Conservation (phyloP, 164 flowering plant species). For the Dillenia turbinata region DNA sequence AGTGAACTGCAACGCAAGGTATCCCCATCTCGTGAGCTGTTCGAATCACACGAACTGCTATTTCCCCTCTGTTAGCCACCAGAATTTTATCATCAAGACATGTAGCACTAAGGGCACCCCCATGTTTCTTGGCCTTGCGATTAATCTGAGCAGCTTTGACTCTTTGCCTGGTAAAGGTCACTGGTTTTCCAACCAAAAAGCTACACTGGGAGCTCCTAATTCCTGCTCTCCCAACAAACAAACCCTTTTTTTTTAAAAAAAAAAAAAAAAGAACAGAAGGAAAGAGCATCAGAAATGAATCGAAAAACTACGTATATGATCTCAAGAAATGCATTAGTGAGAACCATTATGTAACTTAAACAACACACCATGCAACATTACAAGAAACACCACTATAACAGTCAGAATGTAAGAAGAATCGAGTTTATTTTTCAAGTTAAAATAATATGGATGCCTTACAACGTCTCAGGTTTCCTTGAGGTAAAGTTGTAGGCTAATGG, state of each 20-base stretch:
- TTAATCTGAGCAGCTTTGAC: constrained; percentile 28
- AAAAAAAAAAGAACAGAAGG: neutral
- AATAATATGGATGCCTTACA: too few species aligned
- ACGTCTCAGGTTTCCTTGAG: too few species aligned
- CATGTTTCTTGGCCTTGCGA: constrained; percentile 38
- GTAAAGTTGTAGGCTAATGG: too few species aligned
- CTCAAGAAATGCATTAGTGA: neutral
- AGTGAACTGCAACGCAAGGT: constrained; percentile 96
- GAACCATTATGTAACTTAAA: neutral
- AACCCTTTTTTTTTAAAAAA: constrained; percentile 38
- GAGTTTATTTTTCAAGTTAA: too few species aligned
- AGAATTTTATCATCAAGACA: constrained; percentile 80
- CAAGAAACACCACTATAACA: neutral
- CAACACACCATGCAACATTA: neutral
- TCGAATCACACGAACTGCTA: constrained; percentile 93
- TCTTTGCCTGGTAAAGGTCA: constrained; percentile 50
- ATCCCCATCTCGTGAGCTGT: constrained; percentile 98
- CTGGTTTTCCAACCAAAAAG: constrained; percentile 50
- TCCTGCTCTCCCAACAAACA: constrained; percentile 35
- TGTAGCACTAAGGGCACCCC: constrained; percentile 58
- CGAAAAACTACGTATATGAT: neutral
- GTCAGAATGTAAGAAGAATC: neutral
- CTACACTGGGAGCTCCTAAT: constrained; percentile 67
- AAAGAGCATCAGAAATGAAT: neutral
- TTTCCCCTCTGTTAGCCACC: constrained; percentile 97